A percentile compares a stretch with the other conserved stretches of the same genome.
Conservation (phyloP, 805 yeast genomes). For the Grigorovia yakushimaensis region DNA sequence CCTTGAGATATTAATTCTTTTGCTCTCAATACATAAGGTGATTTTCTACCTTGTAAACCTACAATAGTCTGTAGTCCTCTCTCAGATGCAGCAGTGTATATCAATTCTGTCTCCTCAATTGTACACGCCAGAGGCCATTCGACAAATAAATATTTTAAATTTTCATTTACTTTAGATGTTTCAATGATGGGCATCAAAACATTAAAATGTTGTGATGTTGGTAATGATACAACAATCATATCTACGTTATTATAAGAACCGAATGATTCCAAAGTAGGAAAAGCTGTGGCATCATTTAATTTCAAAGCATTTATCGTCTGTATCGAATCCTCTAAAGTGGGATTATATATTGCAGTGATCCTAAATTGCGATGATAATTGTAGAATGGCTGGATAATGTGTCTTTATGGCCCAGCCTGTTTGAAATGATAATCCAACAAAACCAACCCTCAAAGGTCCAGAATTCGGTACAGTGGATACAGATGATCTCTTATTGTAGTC, state of each 20-base stretch:
- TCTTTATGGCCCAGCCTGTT: slow-evolving; percentile 27
- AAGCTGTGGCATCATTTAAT: slow-evolving; percentile 19
- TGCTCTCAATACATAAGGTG: slow-evolving; percentile 25
- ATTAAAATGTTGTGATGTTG: slow-evolving; percentile 14
- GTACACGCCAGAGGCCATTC: slow-evolving; percentile 24
- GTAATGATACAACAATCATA: slow-evolving; percentile 21
- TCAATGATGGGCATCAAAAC: slow-evolving; percentile 16
- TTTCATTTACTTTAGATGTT: slow-evolving; percentile 14
- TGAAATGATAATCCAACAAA: slow-evolving; percentile 18
- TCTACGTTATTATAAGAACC: slow-evolving; percentile 17
- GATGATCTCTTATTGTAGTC: slow-evolving; percentile 23
- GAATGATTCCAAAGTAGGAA: slow-evolving; percentile 17
- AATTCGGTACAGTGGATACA: slow-evolving; percentile 23
- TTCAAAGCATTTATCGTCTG: slow-evolving; percentile 18
- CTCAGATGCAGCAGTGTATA: slow-evolving; percentile 16
- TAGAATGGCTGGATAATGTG: slow-evolving; percentile 23
- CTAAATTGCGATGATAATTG: slow-evolving; percentile 25
- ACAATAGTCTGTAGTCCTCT: slow-evolving; percentile 24
- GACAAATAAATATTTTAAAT: slow-evolving; percentile 19
- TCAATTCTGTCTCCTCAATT: slow-evolving; percentile 19
- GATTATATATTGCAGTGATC: slow-evolving; percentile 21
- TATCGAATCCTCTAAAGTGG: slow-evolving; percentile 13
- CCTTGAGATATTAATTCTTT: slow-evolving; percentile 24
- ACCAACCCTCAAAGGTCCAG: slow-evolving; percentile 23
- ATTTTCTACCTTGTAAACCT: slow-evolving; percentile 25